Percentiles rank a stretch among this genome's conserved stretches.
Evolutionary conservation across 1,284 basidiomycete species (phyloP).

Genomic region (Veloporphyrellus conicus): DNA sequence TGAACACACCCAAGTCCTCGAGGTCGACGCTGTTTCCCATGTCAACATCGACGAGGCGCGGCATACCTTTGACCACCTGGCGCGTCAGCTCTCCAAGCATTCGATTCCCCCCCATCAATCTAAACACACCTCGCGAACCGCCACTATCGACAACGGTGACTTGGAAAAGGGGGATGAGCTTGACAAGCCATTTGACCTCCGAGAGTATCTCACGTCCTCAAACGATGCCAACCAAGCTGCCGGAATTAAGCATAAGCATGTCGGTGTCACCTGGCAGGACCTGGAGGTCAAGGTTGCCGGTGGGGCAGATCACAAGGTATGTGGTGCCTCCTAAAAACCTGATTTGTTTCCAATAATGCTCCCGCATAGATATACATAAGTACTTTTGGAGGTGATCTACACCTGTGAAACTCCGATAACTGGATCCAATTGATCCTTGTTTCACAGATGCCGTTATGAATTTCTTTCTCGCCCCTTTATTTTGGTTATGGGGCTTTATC

Average conservation of each 20-base stretch:
- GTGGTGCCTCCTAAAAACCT: conserved; percentile 8
- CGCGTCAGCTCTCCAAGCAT: conserved; percentile 34
- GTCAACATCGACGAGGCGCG: conserved; percentile 48
- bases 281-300: conserved; percentile 70
- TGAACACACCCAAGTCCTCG: conserved; percentile 22
- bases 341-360: neutral
- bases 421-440: neutral
- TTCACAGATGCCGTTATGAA: conserved; percentile 54
- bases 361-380: conserved; percentile 57
- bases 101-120: conserved; percentile 19
- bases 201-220: conserved; percentile 69
- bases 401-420: conserved; percentile 3
- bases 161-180: conserved; percentile 44
- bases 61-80: conserved; percentile 52
- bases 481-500: conserved; percentile 48
- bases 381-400: conserved; percentile 53
- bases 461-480: conserved; percentile 54
- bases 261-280: conserved; percentile 77
- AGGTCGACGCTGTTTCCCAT: conserved; percentile 21
- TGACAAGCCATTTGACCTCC: conserved; percentile 58
- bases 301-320: conserved; percentile 55
- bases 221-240: conserved; percentile 64
- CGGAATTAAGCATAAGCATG: conserved; percentile 79
- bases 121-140: conserved; percentile 21
- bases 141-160: conserved; percentile 34